phyloP scores from a whole-genome alignment of 2,329 filamentous ascomycete species.

The Aspergillus sp. region DNA sequence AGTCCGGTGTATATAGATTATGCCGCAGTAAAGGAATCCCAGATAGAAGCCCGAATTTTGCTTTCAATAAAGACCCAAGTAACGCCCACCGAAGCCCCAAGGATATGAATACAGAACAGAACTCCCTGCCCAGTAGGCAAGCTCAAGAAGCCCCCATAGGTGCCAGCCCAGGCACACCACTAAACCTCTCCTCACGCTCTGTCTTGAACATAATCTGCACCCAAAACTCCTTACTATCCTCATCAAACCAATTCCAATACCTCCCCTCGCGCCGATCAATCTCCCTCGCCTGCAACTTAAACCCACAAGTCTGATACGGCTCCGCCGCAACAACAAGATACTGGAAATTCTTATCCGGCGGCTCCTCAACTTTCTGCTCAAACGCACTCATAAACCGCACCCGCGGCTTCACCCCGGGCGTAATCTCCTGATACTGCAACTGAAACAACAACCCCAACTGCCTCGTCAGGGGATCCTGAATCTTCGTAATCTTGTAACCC shows the following conservation, averaged over 20 bases:
- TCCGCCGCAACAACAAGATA: conserved; percentile 94
- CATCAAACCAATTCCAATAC: conserved; percentile 94
- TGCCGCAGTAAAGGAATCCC: not conserved
- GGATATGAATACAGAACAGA: not conserved
- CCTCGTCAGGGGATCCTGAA: conserved; percentile 80
- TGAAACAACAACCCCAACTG: conserved; percentile 95
- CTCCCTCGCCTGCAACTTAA: conserved; percentile 92
- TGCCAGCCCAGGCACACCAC: conserved; percentile 64
- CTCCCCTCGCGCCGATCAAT: conserved; percentile 84
- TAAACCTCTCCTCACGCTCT: conserved; percentile 88
- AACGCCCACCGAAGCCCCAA: conserved; percentile 19
- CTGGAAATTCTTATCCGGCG: conserved; percentile 88
- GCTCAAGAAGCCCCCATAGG: conserved; percentile 38
- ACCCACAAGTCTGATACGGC: conserved; percentile 95
- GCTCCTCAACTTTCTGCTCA: conserved; percentile 90
- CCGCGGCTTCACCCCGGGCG: conserved; percentile 70
- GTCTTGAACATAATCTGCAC: conserved; percentile 98
- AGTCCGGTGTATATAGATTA: not conserved
- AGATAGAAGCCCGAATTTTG: conserved; percentile 2
- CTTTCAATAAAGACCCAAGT: not conserved
- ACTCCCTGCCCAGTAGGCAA: not conserved
- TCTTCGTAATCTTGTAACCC: conserved; percentile 97
- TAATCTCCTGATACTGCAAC: conserved; percentile 91
- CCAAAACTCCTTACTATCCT: conserved; percentile 95
- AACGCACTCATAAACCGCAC: conserved; percentile 98